Evolutionary conservation across 768 basidiomycete species (phyloP), one percentile per base, ranked within the genome.

Genomic region (Serendipita indica): DNA sequence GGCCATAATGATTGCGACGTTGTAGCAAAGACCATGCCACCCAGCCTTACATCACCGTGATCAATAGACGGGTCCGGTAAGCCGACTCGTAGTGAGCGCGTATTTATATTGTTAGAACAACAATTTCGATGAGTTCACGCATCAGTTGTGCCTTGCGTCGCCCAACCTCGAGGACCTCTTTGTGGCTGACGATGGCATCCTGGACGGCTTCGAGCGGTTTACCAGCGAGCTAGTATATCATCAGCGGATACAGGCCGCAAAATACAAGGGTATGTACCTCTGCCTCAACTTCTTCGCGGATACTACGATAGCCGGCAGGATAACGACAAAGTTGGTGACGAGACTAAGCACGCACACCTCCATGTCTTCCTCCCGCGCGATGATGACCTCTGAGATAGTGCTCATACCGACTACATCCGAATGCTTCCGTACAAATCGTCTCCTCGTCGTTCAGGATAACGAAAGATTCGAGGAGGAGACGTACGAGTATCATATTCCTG

Each of bases 371-470:
- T 89, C 82, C 49, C 80, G 71, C 6, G 85, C 90, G 0, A 81
- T 84, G 22, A 91, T 72, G 25, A 93, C 90, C 70, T 93, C 90
- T 0, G 89, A 90, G 14, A 92, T 79, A 0, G 91, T 93, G 63
- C 86, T 89, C 90, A 93, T 93, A 1, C 90, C 90, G 1, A 92
- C 90, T n/a, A 91, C 85, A 64, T 89, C 88, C 0, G 84, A n/a
- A 84, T 82, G 2, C 77, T 79, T 1, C 83, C 83, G 65, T 78
- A 86, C 4, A 86, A 66, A 59, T 84, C 84, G 70, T 84, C 61
- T 33, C 30, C 16, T 14, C 37, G 39, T 27, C 70, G 72, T 60
- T 57, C 25, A 57, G 12, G 3, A n/a, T n/a, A 13, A 20, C 16
- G 39, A 18, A 25, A 18, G 25, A 3, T 20, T 49, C 14, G 16